A percentile compares a stretch with the other conserved stretches of the same genome.
These are phyloP conservation scores for Plasmodium vinckei DNA, from an alignment of 169 alveolate species.

Conservation along the genomic window DNA sequence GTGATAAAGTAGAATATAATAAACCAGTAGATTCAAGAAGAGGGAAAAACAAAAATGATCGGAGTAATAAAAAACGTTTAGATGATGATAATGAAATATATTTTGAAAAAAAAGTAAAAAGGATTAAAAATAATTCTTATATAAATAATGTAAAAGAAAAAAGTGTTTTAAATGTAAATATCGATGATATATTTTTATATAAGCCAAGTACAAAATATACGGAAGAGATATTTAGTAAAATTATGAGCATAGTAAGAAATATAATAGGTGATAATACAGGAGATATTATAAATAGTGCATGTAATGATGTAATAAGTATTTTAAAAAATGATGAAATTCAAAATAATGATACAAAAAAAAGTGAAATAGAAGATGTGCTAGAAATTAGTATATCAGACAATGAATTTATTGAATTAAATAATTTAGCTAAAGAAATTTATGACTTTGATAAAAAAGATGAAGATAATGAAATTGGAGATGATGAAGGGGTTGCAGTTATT, in stretches of 20 bases:
- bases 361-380: slow-evolving; percentile 84
- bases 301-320: slow-evolving; percentile 93
- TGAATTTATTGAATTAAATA: slow-evolving; percentile 18
- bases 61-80: slow-evolving; percentile 37
- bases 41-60: slow-evolving; percentile 12
- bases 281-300: slow-evolving; percentile 93
- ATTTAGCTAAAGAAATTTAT: slow-evolving; percentile 62
- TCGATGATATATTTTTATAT: slow-evolving; percentile 89
- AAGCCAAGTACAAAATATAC: slow-evolving; percentile 94
- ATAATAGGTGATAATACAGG: slow-evolving; percentile 93
- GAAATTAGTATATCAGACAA: slow-evolving; percentile 76
- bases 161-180: slow-evolving; percentile 89
- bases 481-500: slow-evolving; percentile 84
- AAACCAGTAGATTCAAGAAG: slow-evolving; percentile 28
- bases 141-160: slow-evolving; percentile 86
- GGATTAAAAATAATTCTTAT: slow-evolving; percentile 5
- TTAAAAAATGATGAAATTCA: slow-evolving; percentile 87
- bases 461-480: slow-evolving; percentile 79
- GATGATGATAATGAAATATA: slow-evolving; percentile 59
- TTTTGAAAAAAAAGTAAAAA: slow-evolving; percentile 76
- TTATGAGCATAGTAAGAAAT: slow-evolving; percentile 89
- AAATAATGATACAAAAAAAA: slow-evolving; percentile 87
- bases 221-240: slow-evolving; percentile 90
- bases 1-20: slow-evolving; percentile 91
- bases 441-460: slow-evolving; percentile 81